These are phyloP conservation scores for Anaeromyces robustus DNA, from an alignment of 192 early-diverging fungal genomes.

Conservation along the genomic window DNA sequence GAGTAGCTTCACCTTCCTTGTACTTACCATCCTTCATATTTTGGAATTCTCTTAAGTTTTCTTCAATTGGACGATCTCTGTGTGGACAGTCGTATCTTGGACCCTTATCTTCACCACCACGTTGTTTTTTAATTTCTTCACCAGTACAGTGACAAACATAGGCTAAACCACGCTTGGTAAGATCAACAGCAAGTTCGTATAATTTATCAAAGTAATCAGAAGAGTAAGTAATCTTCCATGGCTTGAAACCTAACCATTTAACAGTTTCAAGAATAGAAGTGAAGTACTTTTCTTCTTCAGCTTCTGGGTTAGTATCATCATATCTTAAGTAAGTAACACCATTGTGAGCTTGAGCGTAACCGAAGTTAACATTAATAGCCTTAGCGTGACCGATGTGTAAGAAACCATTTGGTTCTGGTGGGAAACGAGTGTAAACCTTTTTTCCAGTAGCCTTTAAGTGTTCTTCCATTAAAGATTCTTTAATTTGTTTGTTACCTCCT, in stretches of 20 bases:
- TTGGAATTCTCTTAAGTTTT: constrained; percentile 83
- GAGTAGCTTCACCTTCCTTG: constrained; percentile 69
- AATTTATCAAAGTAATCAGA: constrained; percentile 95
- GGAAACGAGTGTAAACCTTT: constrained; percentile 92
- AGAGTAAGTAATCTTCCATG: constrained; percentile 83
- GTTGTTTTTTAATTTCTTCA: constrained; percentile 77
- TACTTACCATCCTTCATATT: constrained; percentile 99
- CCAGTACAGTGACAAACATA: constrained; percentile 93
- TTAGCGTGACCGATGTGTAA: constrained; percentile 99
- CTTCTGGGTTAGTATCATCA: constrained; percentile 78
- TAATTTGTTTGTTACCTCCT: constrained; percentile 93
- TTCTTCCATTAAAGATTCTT: constrained; percentile 69
- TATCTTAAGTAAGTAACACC: constrained; percentile 86
- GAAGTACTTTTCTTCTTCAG: constrained; percentile 94
- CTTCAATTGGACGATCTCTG: constrained; percentile 77
- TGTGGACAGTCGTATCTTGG: constrained; percentile 77
- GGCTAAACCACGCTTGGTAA: constrained; percentile 77
- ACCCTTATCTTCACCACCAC: constrained; percentile 81
- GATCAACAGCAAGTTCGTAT: constrained; percentile 84
- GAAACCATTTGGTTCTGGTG: constrained; percentile 98
- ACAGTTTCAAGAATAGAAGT: constrained; percentile 83
- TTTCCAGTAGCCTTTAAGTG: constrained; percentile 84
- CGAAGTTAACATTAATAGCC: constrained; percentile 99
- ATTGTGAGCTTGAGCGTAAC: constrained; percentile 77
- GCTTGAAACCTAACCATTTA: constrained; percentile 91